A percentile compares a stretch with the other conserved stretches of the same genome.
Conservation (phyloP, 352 stramenopile genomes). For the Globisporangium spiculum region DNA sequence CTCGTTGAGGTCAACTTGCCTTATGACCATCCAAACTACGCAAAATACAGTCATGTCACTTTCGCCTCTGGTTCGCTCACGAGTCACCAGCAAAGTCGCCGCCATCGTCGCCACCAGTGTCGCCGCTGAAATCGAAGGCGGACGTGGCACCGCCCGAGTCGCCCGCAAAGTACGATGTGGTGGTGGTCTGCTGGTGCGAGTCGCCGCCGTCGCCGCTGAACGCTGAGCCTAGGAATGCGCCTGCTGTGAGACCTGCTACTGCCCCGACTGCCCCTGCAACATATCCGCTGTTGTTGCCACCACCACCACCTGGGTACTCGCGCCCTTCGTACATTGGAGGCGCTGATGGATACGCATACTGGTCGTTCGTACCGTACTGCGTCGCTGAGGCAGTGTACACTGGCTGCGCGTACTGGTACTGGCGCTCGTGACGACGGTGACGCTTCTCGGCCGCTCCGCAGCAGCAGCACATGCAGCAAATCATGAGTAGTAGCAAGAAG, state of each 20-base stretch:
- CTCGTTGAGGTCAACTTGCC: background rate
- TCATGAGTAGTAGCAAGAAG: slow-evolving; percentile 39
- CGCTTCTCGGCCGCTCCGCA: slow-evolving; percentile 25
- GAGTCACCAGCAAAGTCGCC: slow-evolving; percentile 54
- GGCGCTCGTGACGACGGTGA: slow-evolving; percentile 23
- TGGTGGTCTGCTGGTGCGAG: slow-evolving; percentile 16
- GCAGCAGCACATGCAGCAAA: slow-evolving; percentile 60
- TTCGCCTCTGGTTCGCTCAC: slow-evolving; percentile 15
- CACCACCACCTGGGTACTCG: slow-evolving; percentile 12
- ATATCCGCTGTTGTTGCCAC: slow-evolving; percentile 19
- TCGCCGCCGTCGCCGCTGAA: slow-evolving; percentile 27
- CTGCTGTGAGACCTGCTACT: slow-evolving; percentile 44
- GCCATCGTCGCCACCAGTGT: slow-evolving; percentile 43
- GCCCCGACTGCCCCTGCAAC: slow-evolving; percentile 43
- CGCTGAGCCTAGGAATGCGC: slow-evolving; percentile 44
- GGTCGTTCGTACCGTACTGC: slow-evolving; percentile 8
- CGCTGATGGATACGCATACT: slow-evolving; percentile 53
- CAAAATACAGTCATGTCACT: background rate
- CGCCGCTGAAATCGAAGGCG: slow-evolving; percentile 55
- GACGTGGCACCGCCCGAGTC: slow-evolving; percentile 27
- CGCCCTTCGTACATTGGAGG: slow-evolving; percentile 29
- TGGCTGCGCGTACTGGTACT: slow-evolving; percentile 29
- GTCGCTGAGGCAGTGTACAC: slow-evolving; percentile 18
- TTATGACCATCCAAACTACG: background rate
- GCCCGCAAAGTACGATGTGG: slow-evolving; percentile 37